Conservation (phyloP, 192 early-diverging fungal genomes). For the Pecoramyces ruminantium region DNA sequence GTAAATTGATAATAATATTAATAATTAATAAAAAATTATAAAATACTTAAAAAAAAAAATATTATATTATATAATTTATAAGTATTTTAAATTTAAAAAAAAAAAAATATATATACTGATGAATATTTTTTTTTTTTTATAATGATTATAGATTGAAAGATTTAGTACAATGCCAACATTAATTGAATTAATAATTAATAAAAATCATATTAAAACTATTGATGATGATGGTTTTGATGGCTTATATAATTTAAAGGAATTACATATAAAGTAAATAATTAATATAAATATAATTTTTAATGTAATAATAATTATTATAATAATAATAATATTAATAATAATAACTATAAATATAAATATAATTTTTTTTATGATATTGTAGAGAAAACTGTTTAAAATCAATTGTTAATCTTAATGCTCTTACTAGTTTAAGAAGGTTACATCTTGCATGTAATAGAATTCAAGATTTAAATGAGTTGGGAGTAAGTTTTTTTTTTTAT, state of each 20-base stretch:
- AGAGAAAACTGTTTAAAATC: slow-evolving; percentile 39
- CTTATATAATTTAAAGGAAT: slow-evolving; percentile 26
- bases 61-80: too few relatives aligned
- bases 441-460: slow-evolving; percentile 27
- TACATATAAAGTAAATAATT: slow-evolving; percentile 31
- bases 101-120: too few relatives aligned
- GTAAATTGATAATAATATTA: slow-evolving; percentile 7
- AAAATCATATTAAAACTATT: slow-evolving; percentile 37
- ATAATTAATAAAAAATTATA: too few relatives aligned
- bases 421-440: slow-evolving; percentile 29
- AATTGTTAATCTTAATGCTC: slow-evolving; percentile 29
- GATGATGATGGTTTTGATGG: slow-evolving; percentile 31
- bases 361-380: not conserved
- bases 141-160: slow-evolving; percentile 31
- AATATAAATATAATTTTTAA: too few relatives aligned
- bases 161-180: slow-evolving; percentile 32
- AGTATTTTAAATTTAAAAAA: too few relatives aligned
- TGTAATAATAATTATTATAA: too few relatives aligned
- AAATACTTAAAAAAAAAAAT: too few relatives aligned
- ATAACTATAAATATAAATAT: too few relatives aligned
- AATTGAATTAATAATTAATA: slow-evolving; percentile 33
- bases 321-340: too few relatives aligned
- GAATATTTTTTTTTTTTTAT: too few relatives aligned
- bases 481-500: slow-evolving; percentile 12
- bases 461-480: slow-evolving; percentile 33